Conservation (phyloP, 2,329 filamentous ascomycete species). For the Macrophomina tecta region DNA sequence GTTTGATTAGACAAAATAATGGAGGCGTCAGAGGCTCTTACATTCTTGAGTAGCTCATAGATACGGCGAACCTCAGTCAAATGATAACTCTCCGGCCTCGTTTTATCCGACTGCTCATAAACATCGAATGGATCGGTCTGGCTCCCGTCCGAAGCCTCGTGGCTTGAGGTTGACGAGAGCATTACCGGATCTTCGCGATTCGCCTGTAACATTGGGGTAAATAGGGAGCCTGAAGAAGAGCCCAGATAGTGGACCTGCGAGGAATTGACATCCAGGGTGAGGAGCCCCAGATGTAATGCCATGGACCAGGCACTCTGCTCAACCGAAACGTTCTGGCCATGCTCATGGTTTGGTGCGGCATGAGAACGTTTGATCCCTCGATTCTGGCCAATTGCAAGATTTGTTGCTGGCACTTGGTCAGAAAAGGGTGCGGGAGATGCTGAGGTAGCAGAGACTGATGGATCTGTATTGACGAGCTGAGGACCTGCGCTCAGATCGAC, state of each 20-base stretch:
- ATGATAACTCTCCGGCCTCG: not conserved
- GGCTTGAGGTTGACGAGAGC: not conserved
- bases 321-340: not conserved
- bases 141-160: not conserved
- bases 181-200: not conserved
- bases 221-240: conserved; percentile 46
- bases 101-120: not conserved
- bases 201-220: conserved; percentile 38
- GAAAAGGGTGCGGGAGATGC: conserved; percentile 26
- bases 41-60: conserved; percentile 21
- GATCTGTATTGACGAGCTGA: conserved; percentile 28
- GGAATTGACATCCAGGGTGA: conserved; percentile 48
- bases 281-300: conserved; percentile 45
- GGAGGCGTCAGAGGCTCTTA: not conserved
- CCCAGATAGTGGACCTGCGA: conserved; percentile 48
- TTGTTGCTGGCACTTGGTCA: not conserved
- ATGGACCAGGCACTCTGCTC: conserved; percentile 36
- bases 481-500: conserved; percentile 41
- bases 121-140: not conserved
- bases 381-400: not conserved
- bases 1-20: not conserved
- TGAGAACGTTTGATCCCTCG: not conserved
- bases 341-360: not conserved
- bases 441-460: not conserved
- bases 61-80: not conserved